Conservation (phyloP, 805 yeast species). For the Hanseniaspora singularis region DNA sequence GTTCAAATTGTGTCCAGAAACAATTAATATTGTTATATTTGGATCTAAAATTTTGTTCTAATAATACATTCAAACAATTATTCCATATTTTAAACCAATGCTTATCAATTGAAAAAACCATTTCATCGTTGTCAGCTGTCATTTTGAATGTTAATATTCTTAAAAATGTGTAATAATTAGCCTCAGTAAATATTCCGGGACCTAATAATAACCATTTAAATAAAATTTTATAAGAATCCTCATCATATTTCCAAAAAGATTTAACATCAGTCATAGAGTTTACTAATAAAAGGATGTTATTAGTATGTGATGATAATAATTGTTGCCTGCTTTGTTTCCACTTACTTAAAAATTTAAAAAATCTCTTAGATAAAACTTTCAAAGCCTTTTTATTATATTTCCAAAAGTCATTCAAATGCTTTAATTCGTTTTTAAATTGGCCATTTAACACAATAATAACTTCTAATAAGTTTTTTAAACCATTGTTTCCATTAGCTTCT, state of each 20-base stretch:
- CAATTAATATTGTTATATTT: conserved; percentile 27
- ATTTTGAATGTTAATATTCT: conserved; percentile 17
- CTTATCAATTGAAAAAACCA: conserved; percentile 19
- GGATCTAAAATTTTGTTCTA: conserved; percentile 21
- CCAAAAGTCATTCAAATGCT: conserved; percentile 16
- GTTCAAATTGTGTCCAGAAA: conserved; percentile 27
- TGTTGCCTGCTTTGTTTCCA: conserved; percentile 25
- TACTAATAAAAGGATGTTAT: conserved; percentile 41
- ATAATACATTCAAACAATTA: conserved; percentile 23
- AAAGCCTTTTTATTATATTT: conserved; percentile 22
- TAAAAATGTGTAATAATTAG: conserved; percentile 34
- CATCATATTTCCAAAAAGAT: conserved; percentile 45
- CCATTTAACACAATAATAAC: neutral
- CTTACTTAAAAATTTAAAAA: conserved; percentile 22
- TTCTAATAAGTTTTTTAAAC: neutral
- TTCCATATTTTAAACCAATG: conserved; percentile 27
- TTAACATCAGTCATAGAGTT: conserved; percentile 35
- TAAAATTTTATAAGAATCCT: conserved; percentile 36
- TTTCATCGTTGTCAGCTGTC: conserved; percentile 14
- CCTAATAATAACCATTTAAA: conserved; percentile 40
- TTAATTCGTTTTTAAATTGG: neutral
- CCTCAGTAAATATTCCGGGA: conserved; percentile 38
- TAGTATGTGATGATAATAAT: conserved; percentile 31
- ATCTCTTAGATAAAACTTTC: conserved; percentile 27
- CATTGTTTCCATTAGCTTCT: neutral